Evolutionary conservation across 140 eudicot genomes (phyloP), one percentile per base, ranked within the genome.

Genomic region (Anethum foeniculum): DNA sequence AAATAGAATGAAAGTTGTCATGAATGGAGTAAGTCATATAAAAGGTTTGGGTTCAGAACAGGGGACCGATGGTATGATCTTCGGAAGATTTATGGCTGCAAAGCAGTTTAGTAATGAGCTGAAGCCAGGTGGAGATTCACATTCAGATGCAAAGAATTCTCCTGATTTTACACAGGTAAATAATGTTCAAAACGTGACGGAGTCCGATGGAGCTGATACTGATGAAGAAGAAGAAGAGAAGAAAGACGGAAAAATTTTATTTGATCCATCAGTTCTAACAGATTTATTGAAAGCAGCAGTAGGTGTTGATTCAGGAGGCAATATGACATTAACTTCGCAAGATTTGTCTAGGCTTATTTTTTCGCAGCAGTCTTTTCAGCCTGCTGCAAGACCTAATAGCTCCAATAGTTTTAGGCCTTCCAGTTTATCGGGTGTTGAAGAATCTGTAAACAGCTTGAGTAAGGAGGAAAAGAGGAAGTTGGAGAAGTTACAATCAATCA

Each of bases 261-360:
- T 92, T 85, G 97, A 95, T 85, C 92, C 98, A 71, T 90, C 96
- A 43, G 93, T 97, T 21, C 82, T 92, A 75, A 91, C 97, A 18
- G 97, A 97, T 58, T 93, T 95, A 78, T 77, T 95, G 84, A 95
- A 89, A 84, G 97, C 99, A 21, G 97, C 97, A 44, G 87, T 92
- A 13, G 93, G 93, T 78, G 93, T 88, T 52, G 88, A 90, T 12
- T 77, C 96, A 21, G 94, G 94, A 41, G 92, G 91, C 51, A 89
- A 80, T 74, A 82, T 95, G 71, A 88, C 93, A 3, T 83, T 95
- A 68, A 86, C 91, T 18, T 89, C 97, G 19, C 93, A 89, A 87
- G 97, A 92, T 28, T 96, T 95, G 30, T 90, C 97, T 13, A 83
- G 97, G 46, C 95, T 95, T 83, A 92, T 95, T 88, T 84, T 95